Evolutionary conservation across 1,139 yeast genomes (phyloP), one percentile per base, ranked within the genome.

Genomic region (Protomyces lactucae-debilis): DNA sequence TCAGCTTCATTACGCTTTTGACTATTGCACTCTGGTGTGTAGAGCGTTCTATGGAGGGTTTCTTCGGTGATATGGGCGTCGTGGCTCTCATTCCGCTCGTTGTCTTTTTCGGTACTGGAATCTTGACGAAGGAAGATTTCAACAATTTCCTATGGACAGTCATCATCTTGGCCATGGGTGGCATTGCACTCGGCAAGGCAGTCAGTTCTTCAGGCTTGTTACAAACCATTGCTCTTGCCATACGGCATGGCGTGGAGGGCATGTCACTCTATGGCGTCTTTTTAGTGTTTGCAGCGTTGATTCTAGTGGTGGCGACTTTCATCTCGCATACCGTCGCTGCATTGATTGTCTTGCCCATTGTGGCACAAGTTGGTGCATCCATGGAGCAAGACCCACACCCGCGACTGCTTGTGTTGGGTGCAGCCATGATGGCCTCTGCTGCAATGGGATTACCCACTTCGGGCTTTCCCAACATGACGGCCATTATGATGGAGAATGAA

Each of bases 401-500:
- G 21, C 78, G 83, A 64, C 75, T 91, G 64, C 78, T 92, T 71
- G 87, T 92, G 59, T 87, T 92, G 93, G 84, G 87, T 23, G 82
- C 95, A 16, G 93, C 96, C 0, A 79, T 92, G 70, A 76, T 92
- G 68, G 89, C 97, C 69, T 89, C 97, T 0, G 85, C 86, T 57
- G 98, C 97, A 2, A 92, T 92, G 97, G 97, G 95, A 10, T 80
- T 92, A 67, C 98, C 98, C 35, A 92, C 98, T 0, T 88, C 96
- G 1, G 98, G 98, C 0, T 92, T 92, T 82, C 98, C 98, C 18
- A 92, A 92, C 71, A 96, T 92, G 53, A 91, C 97, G 0, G 98
- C 97, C 1, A 88, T 92, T 66, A 89, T 96, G 66, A 84, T 90
- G 85, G 83, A 90, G 6, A 96, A 92, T 74, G 96, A 89, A 72